Conservation (phyloP, 257 asterid genomes). For the Nicotiana undulata region DNA sequence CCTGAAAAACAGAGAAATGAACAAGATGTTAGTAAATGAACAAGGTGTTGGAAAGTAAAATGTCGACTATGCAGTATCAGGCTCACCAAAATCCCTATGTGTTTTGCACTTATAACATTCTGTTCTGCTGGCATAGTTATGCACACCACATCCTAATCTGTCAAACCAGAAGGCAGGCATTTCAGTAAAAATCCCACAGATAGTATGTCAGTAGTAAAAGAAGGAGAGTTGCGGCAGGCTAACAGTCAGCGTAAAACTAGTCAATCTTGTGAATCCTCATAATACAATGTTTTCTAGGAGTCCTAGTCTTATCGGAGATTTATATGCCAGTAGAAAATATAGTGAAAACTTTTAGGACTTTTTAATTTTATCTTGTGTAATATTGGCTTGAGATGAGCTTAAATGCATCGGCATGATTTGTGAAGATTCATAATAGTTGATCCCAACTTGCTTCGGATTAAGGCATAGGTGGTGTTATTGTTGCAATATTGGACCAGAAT, state of each 20-base stretch:
- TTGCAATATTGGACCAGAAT: neutral
- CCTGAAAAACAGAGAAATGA: neutral
- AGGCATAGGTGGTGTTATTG: too few relatives aligned
- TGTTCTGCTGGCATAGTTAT: constrained; percentile 69
- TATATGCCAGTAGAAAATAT: neutral
- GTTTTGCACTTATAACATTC: constrained; percentile 67
- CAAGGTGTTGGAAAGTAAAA: neutral
- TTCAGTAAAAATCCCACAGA: neutral
- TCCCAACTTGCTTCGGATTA: neutral
- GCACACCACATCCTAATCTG: constrained; percentile 64
- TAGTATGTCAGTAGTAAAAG: neutral
- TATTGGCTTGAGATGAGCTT: too few relatives aligned
- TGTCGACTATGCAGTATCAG: neutral
- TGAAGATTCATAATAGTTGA: neutral
- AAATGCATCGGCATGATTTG: neutral
- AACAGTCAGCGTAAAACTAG: too few relatives aligned
- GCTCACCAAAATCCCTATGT: constrained; percentile 51
- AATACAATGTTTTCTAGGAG: too few relatives aligned
- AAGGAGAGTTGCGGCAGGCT: too few relatives aligned
- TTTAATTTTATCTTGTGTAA: too few relatives aligned
- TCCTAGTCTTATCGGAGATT: too few relatives aligned
- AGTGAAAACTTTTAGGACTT: too few relatives aligned
- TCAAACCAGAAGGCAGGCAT: neutral
- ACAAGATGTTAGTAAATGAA: neutral
- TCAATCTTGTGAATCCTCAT: too few relatives aligned